These are phyloP conservation scores for Licmophora abbreviata DNA, from an alignment of 108 stramenopile genomes.

Conservation along the genomic window DNA sequence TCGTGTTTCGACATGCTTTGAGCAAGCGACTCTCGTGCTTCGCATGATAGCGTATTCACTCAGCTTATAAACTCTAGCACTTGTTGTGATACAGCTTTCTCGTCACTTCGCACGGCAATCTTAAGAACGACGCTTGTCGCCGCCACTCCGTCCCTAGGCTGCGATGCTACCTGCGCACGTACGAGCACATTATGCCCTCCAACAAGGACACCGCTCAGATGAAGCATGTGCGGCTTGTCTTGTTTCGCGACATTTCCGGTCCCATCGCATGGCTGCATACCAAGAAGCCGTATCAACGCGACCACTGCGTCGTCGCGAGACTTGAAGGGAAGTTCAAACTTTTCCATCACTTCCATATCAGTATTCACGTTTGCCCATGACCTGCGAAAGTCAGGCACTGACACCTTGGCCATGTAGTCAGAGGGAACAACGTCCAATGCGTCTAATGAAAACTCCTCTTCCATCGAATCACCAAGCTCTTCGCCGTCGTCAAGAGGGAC, in stretches of 20 bases:
- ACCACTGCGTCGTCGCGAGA: constrained; percentile 65
- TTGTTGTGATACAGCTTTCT: constrained; percentile 41
- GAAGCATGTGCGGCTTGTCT: constrained; percentile 75
- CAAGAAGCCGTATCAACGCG: constrained; percentile 70
- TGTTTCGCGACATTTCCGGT: constrained; percentile 46
- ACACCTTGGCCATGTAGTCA: constrained; percentile 82
- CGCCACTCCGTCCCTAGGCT: constrained; percentile 2
- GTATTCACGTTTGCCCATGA: constrained; percentile 71
- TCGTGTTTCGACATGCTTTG: too few species aligned
- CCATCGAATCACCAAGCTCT: constrained; percentile 49
- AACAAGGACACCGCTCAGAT: constrained; percentile 76
- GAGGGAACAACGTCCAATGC: constrained; percentile 58
- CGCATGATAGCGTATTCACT: too few species aligned
- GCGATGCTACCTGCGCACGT: constrained; percentile 56
- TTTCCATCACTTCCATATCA: constrained; percentile 70
- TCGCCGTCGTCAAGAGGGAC: constrained; percentile 68
- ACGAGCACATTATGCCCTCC: constrained; percentile 63
- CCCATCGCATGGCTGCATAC: constrained; percentile 84
- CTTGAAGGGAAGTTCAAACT: constrained; percentile 77
- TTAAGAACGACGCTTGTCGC: constrained; percentile 60
- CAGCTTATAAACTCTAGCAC: constrained; percentile 75
- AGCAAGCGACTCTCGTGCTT: too few species aligned
- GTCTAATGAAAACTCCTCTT: constrained; percentile 86
- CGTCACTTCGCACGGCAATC: constrained; percentile 71
- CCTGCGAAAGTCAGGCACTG: constrained; percentile 62